Evolutionary conservation across 345 rosid species (phyloP), one percentile per base, ranked within the genome.

Genomic region (Angophora floribunda): DNA sequence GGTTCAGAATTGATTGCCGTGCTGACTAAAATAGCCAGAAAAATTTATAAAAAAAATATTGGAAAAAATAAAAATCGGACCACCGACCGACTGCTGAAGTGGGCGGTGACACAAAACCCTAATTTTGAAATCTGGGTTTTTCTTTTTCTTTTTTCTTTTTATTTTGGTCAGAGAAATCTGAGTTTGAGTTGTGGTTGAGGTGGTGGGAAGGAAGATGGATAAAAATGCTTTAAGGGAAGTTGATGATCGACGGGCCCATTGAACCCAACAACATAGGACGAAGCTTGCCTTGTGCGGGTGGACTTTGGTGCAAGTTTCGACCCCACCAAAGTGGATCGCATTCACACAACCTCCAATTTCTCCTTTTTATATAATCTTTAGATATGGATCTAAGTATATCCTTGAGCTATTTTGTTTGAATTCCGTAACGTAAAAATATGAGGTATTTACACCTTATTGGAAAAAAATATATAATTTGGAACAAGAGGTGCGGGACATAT

Each of bases 11-110:
- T 75, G 47, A 75, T 9, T 5, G 49, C 6, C 12, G 47, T 75
- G 13, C 14, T 1, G 82, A 75, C 82, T 36, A 17, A 36, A 75
- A 36, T 75, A 75, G 47, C 49, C 82, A 75, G 22, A 5, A 75
- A 0, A 0, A 2, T 6, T 7, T 14, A 36, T 36, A 36, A 36
- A 7, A 0, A 14, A 30, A 65, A 7, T n/a, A 67, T 7, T 6
- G 32, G 12, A 75, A 36, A 2, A 36, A n/a, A n/a, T 24, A 22
- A 57, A 24, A 63, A 15, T 53, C 19, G 59, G 44, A 70, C 7
- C 82, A 4, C 49, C 41, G 41, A 36, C 82, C 82, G 82, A 75
- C 82, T 19, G 47, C 82, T 41, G 49, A 75, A 75, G 47, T 75
- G 80, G 82, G 47, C 26, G 49, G 49, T 19, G 49, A 19, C 82